Conservation (phyloP, 1,139 yeast species). For the Starmera stellimalicola region DNA sequence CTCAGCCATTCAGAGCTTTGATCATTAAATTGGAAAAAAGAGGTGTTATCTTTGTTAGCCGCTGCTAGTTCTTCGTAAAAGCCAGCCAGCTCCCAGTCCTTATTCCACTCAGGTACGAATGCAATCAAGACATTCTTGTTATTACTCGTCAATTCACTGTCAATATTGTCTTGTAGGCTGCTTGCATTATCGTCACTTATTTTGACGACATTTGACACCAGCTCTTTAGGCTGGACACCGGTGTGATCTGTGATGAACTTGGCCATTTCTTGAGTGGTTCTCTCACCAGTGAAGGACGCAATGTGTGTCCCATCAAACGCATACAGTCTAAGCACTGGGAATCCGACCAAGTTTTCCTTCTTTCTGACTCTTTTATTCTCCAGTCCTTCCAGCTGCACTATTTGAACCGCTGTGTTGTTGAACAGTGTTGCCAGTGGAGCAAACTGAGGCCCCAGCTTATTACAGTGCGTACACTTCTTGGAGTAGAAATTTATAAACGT, state of each 20-base stretch:
- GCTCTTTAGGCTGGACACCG: conserved; percentile 8
- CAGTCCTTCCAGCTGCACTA: conserved; percentile 16
- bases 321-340: conserved; percentile 18
- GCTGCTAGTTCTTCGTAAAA: background rate
- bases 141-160: background rate
- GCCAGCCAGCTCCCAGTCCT: background rate
- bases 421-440: conserved; percentile 14
- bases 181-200: too few relatives aligned
- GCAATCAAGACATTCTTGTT: background rate
- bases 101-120: background rate
- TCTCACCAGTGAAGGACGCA: conserved; percentile 9
- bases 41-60: background rate
- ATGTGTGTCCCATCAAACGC: conserved; percentile 16
- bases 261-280: conserved; percentile 14
- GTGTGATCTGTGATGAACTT: conserved; percentile 12
- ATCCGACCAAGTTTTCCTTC: conserved; percentile 14
- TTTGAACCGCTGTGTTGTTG: conserved; percentile 12
- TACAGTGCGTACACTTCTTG: conserved; percentile 12
- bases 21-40: background rate
- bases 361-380: conserved; percentile 12
- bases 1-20: background rate
- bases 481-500: conserved; percentile 17
- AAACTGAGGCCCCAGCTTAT: conserved; percentile 14
- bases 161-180: too few relatives aligned
- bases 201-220: too few relatives aligned